Evolutionary conservation across 106 monocot species (phyloP).

Genomic region (Phalaenopsis equestris): DNA sequence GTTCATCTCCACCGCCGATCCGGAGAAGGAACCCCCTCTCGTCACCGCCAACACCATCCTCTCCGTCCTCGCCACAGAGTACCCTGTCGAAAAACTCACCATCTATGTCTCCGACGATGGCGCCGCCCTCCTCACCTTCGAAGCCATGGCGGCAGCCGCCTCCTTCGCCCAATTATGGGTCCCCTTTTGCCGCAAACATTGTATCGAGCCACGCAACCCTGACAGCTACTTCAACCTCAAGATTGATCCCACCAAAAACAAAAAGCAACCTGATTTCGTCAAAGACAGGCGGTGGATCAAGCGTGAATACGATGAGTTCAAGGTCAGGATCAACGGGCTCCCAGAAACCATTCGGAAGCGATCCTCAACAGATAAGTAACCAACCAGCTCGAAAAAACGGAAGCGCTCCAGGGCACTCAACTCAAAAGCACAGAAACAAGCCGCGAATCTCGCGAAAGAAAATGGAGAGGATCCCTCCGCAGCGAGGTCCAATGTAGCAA

Average conservation of each 20-base stretch:
- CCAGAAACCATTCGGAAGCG: constrained; percentile 60
- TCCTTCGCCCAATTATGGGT: constrained; percentile 83
- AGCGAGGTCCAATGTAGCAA: constrained; percentile 14
- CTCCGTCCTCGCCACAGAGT: constrained; percentile 87
- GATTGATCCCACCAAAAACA: constrained; percentile 86
- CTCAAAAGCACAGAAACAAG: constrained; percentile 23
- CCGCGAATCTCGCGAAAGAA: constrained; percentile 40
- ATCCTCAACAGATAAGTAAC: too few relatives aligned
- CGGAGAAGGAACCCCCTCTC: constrained; percentile 79
- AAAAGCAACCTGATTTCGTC: constrained; percentile 82
- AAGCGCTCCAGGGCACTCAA: constrained; percentile 44
- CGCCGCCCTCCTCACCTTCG: constrained; percentile 72
- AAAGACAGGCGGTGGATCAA: constrained; percentile 95
- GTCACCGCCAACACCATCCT: constrained; percentile 84
- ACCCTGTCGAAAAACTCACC: constrained; percentile 86
- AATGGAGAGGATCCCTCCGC: constrained; percentile 26
- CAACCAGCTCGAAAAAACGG: too few relatives aligned
- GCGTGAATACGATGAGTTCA: constrained; percentile 94
- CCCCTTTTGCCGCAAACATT: constrained; percentile 91
- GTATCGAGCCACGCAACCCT: constrained; percentile 85
- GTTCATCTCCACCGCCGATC: constrained; percentile 69
- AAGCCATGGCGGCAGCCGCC: constrained; percentile 82
- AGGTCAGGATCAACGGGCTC: constrained; percentile 80
- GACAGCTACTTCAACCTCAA: constrained; percentile 63
- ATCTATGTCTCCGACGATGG: constrained; percentile 93